phyloP scores from a whole-genome alignment of 306 rosid genomes.

The Dryas drummondii region DNA sequence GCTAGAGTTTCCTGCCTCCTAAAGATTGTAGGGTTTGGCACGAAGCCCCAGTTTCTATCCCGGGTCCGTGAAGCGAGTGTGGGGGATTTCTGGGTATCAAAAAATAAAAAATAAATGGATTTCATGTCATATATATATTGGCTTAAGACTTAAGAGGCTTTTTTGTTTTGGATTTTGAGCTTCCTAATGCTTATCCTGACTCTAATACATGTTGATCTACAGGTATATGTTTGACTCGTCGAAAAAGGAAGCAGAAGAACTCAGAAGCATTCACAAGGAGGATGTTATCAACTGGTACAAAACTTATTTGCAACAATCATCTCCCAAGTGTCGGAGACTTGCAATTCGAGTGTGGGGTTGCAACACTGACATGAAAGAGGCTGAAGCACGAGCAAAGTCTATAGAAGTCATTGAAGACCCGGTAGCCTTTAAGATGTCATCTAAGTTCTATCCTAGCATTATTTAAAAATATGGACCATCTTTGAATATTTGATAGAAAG shows the following conservation, averaged over 20 bases:
- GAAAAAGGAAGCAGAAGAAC: conserved; percentile 77
- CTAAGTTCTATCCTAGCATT: conserved; percentile 59
- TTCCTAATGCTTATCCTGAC: neutral
- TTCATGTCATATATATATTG: neutral
- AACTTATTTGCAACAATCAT: conserved; percentile 57
- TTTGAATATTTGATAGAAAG: conserved; percentile 10
- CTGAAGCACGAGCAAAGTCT: conserved; percentile 37
- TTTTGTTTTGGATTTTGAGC: neutral
- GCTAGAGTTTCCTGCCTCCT: too few species aligned
- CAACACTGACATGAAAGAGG: conserved; percentile 60
- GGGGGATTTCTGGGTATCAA: too few species aligned
- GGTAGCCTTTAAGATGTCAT: conserved; percentile 60
- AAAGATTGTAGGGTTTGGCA: too few species aligned
- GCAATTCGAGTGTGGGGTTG: conserved; percentile 87
- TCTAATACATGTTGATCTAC: conserved; percentile 27
- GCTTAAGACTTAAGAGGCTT: neutral
- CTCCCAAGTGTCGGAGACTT: conserved; percentile 76
- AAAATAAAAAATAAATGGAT: too few species aligned
- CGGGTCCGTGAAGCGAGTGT: too few species aligned
- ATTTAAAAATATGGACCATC: conserved; percentile 32
- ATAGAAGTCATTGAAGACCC: conserved; percentile 51
- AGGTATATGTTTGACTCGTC: conserved; percentile 78
- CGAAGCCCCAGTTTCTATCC: too few species aligned
- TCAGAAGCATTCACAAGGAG: conserved; percentile 52
- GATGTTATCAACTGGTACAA: conserved; percentile 76